phyloP scores from a whole-genome alignment of 345 rosid species.

The Eucalyptus decipiens region DNA sequence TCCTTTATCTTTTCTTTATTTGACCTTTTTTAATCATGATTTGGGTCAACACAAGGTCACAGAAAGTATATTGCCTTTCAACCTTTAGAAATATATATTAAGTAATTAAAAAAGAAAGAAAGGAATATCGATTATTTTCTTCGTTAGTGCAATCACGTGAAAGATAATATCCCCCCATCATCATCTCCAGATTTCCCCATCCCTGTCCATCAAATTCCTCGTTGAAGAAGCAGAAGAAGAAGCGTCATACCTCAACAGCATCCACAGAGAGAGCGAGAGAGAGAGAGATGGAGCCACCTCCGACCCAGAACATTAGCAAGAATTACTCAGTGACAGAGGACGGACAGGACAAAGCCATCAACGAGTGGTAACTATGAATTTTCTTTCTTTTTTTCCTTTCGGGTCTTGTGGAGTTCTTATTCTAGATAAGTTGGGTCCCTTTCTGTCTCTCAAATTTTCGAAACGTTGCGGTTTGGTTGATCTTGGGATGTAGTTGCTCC shows the following conservation, averaged over 20 bases:
- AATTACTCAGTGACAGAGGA: background rate
- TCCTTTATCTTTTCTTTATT: background rate
- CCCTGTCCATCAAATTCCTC: background rate
- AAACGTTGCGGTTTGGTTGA: background rate
- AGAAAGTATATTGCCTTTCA: background rate
- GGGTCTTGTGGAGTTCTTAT: background rate
- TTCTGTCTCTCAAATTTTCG: background rate
- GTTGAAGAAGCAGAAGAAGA: background rate
- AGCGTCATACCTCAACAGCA: background rate
- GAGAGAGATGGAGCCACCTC: constrained; percentile 6
- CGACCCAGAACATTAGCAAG: background rate
- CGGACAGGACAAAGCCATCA: constrained; percentile 2
- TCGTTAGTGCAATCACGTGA: background rate
- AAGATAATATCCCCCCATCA: background rate
- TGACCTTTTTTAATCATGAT: background rate
- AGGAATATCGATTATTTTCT: background rate
- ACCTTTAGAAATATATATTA: background rate
- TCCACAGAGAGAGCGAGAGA: background rate
- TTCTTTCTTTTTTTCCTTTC: background rate
- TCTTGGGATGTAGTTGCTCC: constrained; percentile 1
- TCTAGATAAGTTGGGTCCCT: background rate
- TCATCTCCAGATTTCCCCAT: background rate
- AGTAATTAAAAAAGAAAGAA: background rate
- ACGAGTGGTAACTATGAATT: background rate
- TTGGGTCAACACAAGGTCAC: background rate